phyloP scores from a whole-genome alignment of 176 grass and related monocot species.

The Alopecurus myosuroides region DNA sequence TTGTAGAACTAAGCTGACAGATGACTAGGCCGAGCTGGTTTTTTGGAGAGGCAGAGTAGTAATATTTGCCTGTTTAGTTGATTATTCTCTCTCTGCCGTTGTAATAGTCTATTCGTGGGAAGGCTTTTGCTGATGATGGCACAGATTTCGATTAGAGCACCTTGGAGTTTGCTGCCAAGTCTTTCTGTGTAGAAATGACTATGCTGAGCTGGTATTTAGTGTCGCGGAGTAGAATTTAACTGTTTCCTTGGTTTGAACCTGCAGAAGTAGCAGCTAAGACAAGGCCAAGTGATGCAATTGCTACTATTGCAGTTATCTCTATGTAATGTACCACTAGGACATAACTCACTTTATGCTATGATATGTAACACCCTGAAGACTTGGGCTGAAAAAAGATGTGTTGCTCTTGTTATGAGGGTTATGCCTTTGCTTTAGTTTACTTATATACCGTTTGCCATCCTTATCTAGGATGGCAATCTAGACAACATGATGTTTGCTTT shows the following conservation, averaged over 20 bases:
- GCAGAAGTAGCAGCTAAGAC: not conserved
- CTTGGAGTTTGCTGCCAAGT: not conserved
- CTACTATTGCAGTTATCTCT: not conserved
- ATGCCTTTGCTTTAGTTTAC: not conserved
- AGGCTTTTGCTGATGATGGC: not conserved
- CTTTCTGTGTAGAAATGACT: not conserved
- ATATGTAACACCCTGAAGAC: not conserved
- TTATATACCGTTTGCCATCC: not conserved
- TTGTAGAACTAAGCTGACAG: not conserved
- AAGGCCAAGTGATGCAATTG: not conserved
- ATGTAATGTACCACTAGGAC: not conserved
- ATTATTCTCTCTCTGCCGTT: not conserved
- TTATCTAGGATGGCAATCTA: no score
- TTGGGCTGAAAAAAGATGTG: not conserved
- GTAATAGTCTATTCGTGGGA: not conserved
- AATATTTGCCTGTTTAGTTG: not conserved
- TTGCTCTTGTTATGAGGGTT: not conserved
- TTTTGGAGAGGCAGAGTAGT: not conserved
- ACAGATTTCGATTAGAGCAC: not conserved
- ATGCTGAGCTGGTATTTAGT: conserved; percentile 5
- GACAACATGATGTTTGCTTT: not conserved
- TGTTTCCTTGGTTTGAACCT: not conserved
- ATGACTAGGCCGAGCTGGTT: not conserved
- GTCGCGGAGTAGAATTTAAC: not conserved
- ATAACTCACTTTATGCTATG: not conserved